phyloP scores from a whole-genome alignment of 1,284 basidiomycete species.

The Sporisorium exsertum region DNA sequence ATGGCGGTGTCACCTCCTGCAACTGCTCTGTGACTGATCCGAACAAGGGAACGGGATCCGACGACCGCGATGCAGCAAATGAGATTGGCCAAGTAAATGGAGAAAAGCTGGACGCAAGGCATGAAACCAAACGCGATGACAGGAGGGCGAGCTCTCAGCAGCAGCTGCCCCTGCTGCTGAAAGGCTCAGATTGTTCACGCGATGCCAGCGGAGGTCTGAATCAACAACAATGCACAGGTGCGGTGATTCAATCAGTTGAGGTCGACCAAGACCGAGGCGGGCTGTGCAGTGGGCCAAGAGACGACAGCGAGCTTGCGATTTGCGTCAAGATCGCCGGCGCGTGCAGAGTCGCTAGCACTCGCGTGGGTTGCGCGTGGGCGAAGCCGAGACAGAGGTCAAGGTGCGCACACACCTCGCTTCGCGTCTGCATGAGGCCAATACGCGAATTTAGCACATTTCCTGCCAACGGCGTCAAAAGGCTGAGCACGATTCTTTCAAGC shows the following conservation, averaged over 20 bases:
- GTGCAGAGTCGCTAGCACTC: too few relatives aligned
- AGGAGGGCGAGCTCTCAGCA: not conserved
- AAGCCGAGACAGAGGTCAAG: too few relatives aligned
- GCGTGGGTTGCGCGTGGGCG: too few relatives aligned
- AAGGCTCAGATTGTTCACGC: not conserved
- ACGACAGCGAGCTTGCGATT: not conserved
- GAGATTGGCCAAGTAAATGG: not conserved
- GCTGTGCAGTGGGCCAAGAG: not conserved
- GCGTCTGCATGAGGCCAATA: too few relatives aligned
- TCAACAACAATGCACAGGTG: not conserved
- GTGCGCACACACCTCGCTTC: too few relatives aligned
- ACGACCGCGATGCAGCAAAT: not conserved
- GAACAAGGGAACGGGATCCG: not conserved
- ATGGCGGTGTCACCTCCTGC: not conserved
- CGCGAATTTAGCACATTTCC: too few relatives aligned
- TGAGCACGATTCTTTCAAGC: too few relatives aligned
- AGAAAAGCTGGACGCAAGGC: conserved; percentile 7
- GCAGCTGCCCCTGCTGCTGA: not conserved
- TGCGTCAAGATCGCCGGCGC: too few relatives aligned
- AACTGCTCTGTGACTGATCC: not conserved
- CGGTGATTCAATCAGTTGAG: too few relatives aligned
- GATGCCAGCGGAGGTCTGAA: too few relatives aligned
- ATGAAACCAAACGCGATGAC: conserved; percentile 2
- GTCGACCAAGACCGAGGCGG: not conserved
- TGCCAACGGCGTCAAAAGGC: not conserved